Conservation (phyloP, 2,329 filamentous ascomycete species). For the Sarocladiaceae sp. region DNA sequence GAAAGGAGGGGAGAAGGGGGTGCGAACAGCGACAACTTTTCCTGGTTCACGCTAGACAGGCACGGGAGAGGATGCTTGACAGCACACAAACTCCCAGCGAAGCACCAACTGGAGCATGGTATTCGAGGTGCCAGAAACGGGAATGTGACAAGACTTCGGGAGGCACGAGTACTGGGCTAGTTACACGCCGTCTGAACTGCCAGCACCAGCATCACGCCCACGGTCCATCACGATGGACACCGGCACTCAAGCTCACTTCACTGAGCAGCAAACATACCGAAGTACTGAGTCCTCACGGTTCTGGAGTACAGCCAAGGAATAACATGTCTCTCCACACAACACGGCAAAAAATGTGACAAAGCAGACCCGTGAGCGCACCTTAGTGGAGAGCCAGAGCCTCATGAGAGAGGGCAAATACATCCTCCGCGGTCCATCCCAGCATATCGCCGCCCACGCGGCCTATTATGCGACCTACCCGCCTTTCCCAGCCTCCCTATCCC, state of each 20-base stretch:
- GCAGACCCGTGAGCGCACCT: no score
- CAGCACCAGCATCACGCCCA: background rate
- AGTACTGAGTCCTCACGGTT: no score
- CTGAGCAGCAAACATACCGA: background rate
- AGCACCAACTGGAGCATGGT: constrained; percentile 2
- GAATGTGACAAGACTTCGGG: background rate
- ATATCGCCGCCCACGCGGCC: constrained; percentile 3
- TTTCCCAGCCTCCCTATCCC: background rate
- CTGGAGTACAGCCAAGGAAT: background rate
- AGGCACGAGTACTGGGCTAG: background rate
- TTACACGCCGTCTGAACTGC: background rate
- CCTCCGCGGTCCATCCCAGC: no score
- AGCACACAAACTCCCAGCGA: background rate
- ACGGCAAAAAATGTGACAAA: constrained; percentile 4
- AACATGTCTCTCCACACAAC: constrained; percentile 1
- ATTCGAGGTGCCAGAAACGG: constrained; percentile 3
- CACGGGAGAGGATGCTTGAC: background rate
- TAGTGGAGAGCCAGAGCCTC: no score
- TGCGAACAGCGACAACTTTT: background rate
- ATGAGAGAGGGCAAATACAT: no score
- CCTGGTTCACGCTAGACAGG: background rate
- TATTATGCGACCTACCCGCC: constrained; percentile 8
- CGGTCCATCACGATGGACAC: background rate
- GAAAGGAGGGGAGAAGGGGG: constrained; percentile 6
- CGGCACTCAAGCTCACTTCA: background rate